Evolutionary conservation across 805 yeast genomes (phyloP).

Genomic region (Nakazawaea populi): DNA sequence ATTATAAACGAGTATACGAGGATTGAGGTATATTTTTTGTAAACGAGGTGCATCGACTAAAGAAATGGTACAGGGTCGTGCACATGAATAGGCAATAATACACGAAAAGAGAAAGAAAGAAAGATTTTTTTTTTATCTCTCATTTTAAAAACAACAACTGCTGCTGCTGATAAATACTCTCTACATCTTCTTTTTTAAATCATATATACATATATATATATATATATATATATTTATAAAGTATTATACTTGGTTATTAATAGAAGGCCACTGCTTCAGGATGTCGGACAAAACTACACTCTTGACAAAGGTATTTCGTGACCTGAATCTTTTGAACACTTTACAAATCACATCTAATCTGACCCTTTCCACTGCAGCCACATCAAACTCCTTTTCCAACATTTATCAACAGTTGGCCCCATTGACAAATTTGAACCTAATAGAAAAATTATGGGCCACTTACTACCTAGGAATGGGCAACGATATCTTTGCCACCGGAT

Average conservation of each 20-base stretch:
- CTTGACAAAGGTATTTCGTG: not conserved
- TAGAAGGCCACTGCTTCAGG: no score
- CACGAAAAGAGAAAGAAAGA: not conserved
- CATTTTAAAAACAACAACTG: no score
- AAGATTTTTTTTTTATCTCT: no score
- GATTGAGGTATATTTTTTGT: not conserved
- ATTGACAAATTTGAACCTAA: constrained; percentile 30
- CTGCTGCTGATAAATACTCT: no score
- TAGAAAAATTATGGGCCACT: constrained; percentile 83
- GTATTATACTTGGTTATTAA: not conserved
- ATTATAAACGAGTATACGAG: not conserved
- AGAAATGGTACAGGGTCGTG: not conserved
- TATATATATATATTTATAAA: no score
- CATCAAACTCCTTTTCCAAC: constrained; percentile 13
- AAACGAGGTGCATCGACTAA: not conserved
- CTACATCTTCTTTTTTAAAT: no score
- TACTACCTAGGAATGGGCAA: constrained; percentile 82
- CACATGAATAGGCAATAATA: not conserved
- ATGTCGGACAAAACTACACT: not conserved
- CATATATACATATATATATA: no score
- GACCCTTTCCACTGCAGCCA: not conserved
- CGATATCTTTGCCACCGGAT: constrained; percentile 89
- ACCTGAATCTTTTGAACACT: not conserved
- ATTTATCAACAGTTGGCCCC: constrained; percentile 20
- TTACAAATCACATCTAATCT: not conserved